Percentiles rank a stretch among this genome's conserved stretches.
Conservation (phyloP, 1,284 basidiomycete species). For the Neotropicomus parvogracilis region DNA sequence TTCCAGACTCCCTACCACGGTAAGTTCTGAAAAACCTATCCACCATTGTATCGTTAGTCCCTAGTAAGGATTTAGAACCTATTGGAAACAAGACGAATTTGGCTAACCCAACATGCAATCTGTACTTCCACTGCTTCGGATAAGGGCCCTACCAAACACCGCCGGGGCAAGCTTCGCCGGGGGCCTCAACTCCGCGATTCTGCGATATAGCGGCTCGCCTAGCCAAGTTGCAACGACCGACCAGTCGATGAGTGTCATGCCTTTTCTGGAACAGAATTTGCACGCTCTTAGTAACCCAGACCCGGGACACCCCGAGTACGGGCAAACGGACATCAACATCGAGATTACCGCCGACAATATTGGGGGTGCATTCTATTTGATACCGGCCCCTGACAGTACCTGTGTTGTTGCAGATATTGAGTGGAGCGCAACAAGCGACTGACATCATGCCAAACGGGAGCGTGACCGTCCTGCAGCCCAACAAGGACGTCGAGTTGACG, state of each 20-base stretch:
- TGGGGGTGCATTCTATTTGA: conserved; percentile 22
- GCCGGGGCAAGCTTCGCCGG: conserved; percentile 26
- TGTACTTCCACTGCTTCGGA: conserved; percentile 14
- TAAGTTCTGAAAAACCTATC: too few relatives aligned
- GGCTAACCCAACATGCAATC: too few relatives aligned
- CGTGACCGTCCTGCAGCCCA: conserved; percentile 31
- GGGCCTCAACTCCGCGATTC: conserved; percentile 49
- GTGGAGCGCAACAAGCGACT: conserved; percentile 29
- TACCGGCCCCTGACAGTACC: conserved; percentile 33
- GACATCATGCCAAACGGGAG: conserved; percentile 30
- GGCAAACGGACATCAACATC: conserved; percentile 32
- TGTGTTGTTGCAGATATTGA: conserved; percentile 37
- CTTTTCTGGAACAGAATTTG: conserved; percentile 34
- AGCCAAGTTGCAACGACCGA: conserved; percentile 39
- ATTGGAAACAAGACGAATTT: too few relatives aligned
- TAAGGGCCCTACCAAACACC: conserved; percentile 23
- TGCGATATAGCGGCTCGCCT: conserved; percentile 49
- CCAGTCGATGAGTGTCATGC: conserved; percentile 22
- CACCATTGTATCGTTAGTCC: too few relatives aligned
- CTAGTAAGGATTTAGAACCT: too few relatives aligned
- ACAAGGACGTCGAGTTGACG: conserved; percentile 35
- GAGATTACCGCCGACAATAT: conserved; percentile 17
- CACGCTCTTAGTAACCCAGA: conserved; percentile 35
- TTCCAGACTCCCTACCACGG: too few relatives aligned
- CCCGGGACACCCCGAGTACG: conserved; percentile 31